Percentiles rank a stretch among this genome's conserved stretches.
These are phyloP conservation scores for Rhodocollybia butyracea DNA, from an alignment of 768 basidiomycete species.

Conservation along the genomic window DNA sequence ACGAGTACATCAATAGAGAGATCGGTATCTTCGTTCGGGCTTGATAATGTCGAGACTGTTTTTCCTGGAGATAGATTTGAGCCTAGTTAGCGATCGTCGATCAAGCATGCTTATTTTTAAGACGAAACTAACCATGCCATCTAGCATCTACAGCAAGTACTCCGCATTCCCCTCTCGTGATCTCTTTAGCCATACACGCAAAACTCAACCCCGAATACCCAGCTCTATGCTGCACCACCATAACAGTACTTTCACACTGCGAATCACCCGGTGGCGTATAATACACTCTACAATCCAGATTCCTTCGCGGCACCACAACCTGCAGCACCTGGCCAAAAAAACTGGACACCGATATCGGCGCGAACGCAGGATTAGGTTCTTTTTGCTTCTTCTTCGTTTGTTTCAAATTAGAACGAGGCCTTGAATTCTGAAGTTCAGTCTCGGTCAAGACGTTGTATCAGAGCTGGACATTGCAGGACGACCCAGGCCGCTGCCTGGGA, in stretches of 20 bases:
- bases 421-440: too few relatives aligned
- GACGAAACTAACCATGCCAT: constrained; percentile 64
- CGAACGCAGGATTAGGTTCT: constrained; percentile 56
- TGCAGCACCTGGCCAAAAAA: constrained; percentile 82
- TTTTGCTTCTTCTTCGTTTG: constrained; percentile 23
- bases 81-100: constrained; percentile 38
- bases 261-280: constrained; percentile 66
- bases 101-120: neutral
- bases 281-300: constrained; percentile 75
- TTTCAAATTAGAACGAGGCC: constrained; percentile 33
- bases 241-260: constrained; percentile 51
- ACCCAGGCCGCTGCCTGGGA: constrained; percentile 58
- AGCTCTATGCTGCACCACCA: constrained; percentile 94
- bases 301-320: constrained; percentile 59
- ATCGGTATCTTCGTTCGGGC: constrained; percentile 43
- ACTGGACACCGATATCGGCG: constrained; percentile 72
- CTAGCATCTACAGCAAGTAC: constrained; percentile 81
- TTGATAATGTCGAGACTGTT: constrained; percentile 18
- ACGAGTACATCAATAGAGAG: constrained; percentile 73
- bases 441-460: too few relatives aligned
- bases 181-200: constrained; percentile 84
- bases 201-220: constrained; percentile 90
- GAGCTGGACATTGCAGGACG: constrained; percentile 50
- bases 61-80: constrained; percentile 50
- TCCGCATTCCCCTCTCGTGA: constrained; percentile 73